Evolutionary conservation across 1,139 yeast genomes (phyloP), one percentile per base, ranked within the genome.

Genomic region (Yarrowia galli): DNA sequence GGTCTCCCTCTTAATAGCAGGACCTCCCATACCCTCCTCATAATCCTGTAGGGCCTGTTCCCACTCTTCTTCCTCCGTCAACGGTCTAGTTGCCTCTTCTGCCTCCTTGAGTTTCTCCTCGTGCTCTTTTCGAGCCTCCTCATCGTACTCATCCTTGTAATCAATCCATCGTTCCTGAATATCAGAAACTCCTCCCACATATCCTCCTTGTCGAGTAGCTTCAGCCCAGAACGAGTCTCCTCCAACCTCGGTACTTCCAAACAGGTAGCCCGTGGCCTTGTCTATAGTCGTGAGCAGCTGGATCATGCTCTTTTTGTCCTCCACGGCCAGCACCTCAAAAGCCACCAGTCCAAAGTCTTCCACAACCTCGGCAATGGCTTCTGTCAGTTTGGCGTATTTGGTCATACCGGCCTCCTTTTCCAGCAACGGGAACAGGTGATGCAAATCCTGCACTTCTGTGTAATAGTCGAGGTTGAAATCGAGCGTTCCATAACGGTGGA

Each of bases 141-240:
- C 82, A 72, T 95, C 98, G 76, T 90, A 92, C 67, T 80, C 81
- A 48, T 86, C 89, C 75, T 93, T 95, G 72, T 87, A 83, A 69
- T 92, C 98, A 15, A 96, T 85, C 99, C 99, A 96, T 70, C 99
- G 82, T 72, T 96, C 99, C 73, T 96, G 99, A 8, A 92, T 85
- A 75, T 93, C 97, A 8, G 88, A 82, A 66, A 82, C 83, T 3
- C 84, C 85, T 0, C 83, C 82, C 20, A 77, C 71, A 67, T 80
- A 78, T 2, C 92, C 91, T 7, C 88, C 87, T 73, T 91, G 95
- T 71, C 99, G 83, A 0, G 95, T 85, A 0, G 98, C 97, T 73
- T 93, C 97, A 18, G 93, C 90, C 99, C 99, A 96, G 3, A 95
- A 87, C 0, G 96, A 85, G 76, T 96, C 99, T 20, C 98, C 98